Conservation (phyloP, 306 rosid species). For the Trichosanthes truncata region DNA sequence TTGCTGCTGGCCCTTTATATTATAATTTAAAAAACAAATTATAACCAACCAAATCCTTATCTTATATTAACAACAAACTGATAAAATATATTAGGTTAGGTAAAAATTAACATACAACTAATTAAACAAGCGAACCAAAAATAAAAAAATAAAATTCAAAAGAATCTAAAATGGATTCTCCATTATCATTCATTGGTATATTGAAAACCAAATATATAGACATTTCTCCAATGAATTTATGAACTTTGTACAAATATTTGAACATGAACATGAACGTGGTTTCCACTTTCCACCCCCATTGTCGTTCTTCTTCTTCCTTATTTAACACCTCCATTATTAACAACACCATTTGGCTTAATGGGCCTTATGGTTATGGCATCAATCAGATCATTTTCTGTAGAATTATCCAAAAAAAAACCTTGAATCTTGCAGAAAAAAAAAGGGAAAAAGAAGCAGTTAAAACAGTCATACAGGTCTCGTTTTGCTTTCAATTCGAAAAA, state of each 20-base stretch:
- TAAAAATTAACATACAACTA: too few relatives aligned
- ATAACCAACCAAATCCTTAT: too few relatives aligned
- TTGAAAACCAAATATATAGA: neutral
- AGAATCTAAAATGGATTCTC: neutral
- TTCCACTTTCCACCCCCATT: neutral
- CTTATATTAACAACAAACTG: too few relatives aligned
- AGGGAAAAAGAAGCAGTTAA: neutral
- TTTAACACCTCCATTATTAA: too few relatives aligned
- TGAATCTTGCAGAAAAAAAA: neutral
- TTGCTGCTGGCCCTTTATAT: too few relatives aligned
- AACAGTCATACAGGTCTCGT: constrained; percentile 11
- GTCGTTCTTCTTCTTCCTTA: neutral
- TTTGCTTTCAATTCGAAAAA: constrained; percentile 12
- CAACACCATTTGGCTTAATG: neutral
- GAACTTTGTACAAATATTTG: neutral
- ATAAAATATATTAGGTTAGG: too few relatives aligned
- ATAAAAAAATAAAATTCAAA: neutral
- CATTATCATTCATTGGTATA: neutral
- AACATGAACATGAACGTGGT: constrained; percentile 10
- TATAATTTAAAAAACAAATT: too few relatives aligned
- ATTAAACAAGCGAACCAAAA: too few relatives aligned
- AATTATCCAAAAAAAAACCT: neutral
- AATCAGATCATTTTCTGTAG: neutral
- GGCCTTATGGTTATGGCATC: neutral
- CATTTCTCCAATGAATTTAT: neutral